A percentile compares a stretch with the other conserved stretches of the same genome.
phyloP scores from a whole-genome alignment of 768 basidiomycete genomes.

The Ramaria rubella region DNA sequence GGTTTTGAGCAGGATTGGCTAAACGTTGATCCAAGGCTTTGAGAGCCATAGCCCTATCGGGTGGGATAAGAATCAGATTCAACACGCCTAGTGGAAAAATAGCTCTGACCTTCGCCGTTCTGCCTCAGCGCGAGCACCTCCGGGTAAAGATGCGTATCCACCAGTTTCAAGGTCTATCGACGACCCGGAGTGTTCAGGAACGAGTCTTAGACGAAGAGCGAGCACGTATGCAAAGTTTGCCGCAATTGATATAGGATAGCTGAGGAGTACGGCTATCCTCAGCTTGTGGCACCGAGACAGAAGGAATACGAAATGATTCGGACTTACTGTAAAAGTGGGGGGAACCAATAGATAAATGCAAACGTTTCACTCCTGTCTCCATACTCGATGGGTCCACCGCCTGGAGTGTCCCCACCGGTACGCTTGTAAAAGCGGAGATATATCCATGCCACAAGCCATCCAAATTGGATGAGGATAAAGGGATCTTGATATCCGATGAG shows the following conservation, averaged over 20 bases:
- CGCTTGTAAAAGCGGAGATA: constrained; percentile 98
- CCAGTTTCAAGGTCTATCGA: constrained; percentile 65
- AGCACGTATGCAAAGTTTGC: constrained; percentile 63
- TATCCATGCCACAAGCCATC: constrained; percentile 95
- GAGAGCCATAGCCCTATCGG: constrained; percentile 79
- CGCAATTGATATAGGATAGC: constrained; percentile 62
- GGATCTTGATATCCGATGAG: constrained; percentile 82
- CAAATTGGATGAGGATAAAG: constrained; percentile 93
- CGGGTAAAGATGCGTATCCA: constrained; percentile 68
- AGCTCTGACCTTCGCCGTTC: constrained; percentile 77
- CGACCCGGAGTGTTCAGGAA: constrained; percentile 48
- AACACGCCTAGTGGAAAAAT: constrained; percentile 11
- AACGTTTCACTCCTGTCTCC: constrained; percentile 98
- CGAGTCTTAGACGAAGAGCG: constrained; percentile 57
- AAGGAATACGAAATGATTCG: not conserved
- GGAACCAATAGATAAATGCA: constrained; percentile 93
- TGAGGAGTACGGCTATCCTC: constrained; percentile 25
- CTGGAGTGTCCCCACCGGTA: constrained; percentile 56
- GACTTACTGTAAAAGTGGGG: constrained; percentile 86
- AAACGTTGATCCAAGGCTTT: constrained; percentile 94
- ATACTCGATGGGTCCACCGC: constrained; percentile 58
- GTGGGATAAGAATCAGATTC: not conserved
- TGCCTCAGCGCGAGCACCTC: constrained; percentile 90
- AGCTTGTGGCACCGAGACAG: not conserved
- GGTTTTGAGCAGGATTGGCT: constrained; percentile 44